Base-by-base conservation (phyloP, 805 yeast species). In the Metschnikowia cubensis region DNA sequence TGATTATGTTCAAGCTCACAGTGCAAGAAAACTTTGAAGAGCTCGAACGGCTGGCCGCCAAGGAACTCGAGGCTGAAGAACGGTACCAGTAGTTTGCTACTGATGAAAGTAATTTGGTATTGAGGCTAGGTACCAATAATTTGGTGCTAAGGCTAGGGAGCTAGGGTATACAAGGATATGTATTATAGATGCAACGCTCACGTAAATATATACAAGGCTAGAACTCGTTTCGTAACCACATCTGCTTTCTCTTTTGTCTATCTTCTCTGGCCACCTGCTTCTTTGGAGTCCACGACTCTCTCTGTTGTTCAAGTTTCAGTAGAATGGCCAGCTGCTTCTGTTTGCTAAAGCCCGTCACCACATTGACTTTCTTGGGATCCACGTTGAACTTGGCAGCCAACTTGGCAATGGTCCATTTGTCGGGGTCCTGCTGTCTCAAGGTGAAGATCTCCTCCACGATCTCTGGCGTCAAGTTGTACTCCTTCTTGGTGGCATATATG, bases 21-120 rank as follows among this genome's bases (percentile, higher is more conserved):
- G 76, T 87, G 40, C 92, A 87, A 61, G 74, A 77, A 18, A 76
- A 80, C 47, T 71, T 87, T 42, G 88, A 84, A 58, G 83, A 77
- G 35, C 72, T 82, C 53, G 85, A 82, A 56, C 69, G 64, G 37
- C 64, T 72, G 49, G 76, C 81, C 13, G 60, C 64, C 48, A 71
- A 68, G 41, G 83, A 75, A 55, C 58, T 52, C 18, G 69, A 59
- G 22, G 25, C 17, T 11, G 59, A 56, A 48, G 34, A 39, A 15
- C 25, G 15, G 20, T 25, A 25, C 34, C 25, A 36, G n/a, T 18
- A n/a, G 20, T 11, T n/a, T n/a, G 7, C 37, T n/a, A 34, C 35
- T 15, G 59, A 56, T 47, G 34, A 39, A 15, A 39, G n/a, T 18
- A n/a, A 11, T 11, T n/a, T n/a, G 7, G 20, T n/a, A 34, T 17